These are phyloP conservation scores for Clarireedia monteithiana DNA, from an alignment of 2,329 filamentous ascomycete species.

Conservation along the genomic window DNA sequence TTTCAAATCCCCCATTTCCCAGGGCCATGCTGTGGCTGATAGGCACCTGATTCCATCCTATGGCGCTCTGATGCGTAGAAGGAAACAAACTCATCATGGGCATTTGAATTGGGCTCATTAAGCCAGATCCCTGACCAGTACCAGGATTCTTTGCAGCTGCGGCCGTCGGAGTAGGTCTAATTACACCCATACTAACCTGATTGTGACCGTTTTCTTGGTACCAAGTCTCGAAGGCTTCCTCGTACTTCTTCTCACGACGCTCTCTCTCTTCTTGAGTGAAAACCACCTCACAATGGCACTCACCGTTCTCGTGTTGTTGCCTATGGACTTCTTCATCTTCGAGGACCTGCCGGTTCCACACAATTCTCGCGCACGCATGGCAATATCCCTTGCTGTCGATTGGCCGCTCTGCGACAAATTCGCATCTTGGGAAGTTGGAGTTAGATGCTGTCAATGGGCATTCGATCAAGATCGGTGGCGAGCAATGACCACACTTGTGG, in stretches of 20 bases:
- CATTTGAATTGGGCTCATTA: too few relatives aligned
- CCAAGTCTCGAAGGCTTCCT: neutral
- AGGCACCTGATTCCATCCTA: too few relatives aligned
- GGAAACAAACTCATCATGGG: too few relatives aligned
- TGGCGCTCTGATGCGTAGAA: too few relatives aligned
- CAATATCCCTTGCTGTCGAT: constrained; percentile 21
- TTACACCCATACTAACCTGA: neutral
- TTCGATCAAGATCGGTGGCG: constrained; percentile 32
- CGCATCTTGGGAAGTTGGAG: constrained; percentile 22
- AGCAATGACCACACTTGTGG: constrained; percentile 42
- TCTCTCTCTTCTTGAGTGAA: constrained; percentile 21
- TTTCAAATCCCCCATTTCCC: too few relatives aligned
- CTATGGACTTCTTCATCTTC: constrained; percentile 22
- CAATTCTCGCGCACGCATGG: constrained; percentile 24
- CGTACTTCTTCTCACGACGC: constrained; percentile 5
- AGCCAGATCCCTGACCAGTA: too few relatives aligned
- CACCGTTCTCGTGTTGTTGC: constrained; percentile 14
- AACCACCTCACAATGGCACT: constrained; percentile 22
- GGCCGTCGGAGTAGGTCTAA: too few relatives aligned
- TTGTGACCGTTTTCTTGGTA: constrained; percentile 9
- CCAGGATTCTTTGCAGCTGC: neutral
- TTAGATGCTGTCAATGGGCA: constrained; percentile 32
- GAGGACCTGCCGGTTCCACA: constrained; percentile 25
- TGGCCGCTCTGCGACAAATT: constrained; percentile 21
- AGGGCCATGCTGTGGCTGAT: too few relatives aligned